Base-by-base conservation (phyloP, 75 land plant species). In the Picea sitchensis region DNA sequence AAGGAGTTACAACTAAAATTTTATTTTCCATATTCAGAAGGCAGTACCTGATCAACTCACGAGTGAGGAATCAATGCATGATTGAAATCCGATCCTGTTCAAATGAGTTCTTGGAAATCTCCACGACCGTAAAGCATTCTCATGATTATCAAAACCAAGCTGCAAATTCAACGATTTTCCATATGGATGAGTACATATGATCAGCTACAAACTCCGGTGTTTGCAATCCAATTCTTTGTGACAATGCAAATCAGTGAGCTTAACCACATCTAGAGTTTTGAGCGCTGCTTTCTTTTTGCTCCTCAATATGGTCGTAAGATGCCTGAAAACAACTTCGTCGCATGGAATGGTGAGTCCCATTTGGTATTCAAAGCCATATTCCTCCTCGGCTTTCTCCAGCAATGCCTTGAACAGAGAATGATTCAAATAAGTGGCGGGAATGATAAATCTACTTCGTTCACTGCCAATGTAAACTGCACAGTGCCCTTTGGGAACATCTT, bases 321-420 rank as follows among this genome's bases (percentile, higher is more conserved):
- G 8, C 21, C 36, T 7, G 72, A 83, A 79, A 60, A 20, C 73
- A 17, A 54, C 80, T 74, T 88, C 90, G 18, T 88, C 82, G 67
- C 91, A 93, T 23, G 93, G 92, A 79, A 93, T 87, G 23, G 83
- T 82, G 54, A 91, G 86, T 4, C 77, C 81, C 82, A 80, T 83
- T 0, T 83, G 75, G 71, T 89, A 85, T n/a, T 74, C 47, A 59
- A 82, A 85, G 4, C 81, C 81, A 58, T 77, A 74, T 77, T 82
- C 84, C n/a, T 85, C 84, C 58, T 78, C 81, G 1, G 85, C 58
- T 62, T 79, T 85, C 14, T 68, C 65, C 54, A 82, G 67, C n/a
- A 85, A 62, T 14, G 81, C 86, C 11, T 54, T 51, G 72, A 90
- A 88, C 71, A 86, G 79, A 0, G 91, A 84, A 81, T 85, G 88